These are phyloP conservation scores for Beauveria australis DNA, from an alignment of 2,329 filamentous ascomycete genomes.

Conservation along the genomic window DNA sequence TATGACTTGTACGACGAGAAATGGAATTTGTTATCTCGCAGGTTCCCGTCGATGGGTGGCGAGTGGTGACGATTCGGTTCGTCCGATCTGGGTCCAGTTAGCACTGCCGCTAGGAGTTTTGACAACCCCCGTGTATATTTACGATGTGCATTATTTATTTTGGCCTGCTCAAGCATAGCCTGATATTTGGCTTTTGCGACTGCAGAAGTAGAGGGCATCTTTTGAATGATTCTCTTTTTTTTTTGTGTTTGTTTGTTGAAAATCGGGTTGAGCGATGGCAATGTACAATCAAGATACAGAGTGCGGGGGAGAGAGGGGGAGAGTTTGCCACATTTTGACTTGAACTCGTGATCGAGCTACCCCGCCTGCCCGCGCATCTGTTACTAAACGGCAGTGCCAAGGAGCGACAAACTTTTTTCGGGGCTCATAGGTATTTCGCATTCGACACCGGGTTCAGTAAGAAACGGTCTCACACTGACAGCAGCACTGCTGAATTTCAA, in stretches of 20 bases:
- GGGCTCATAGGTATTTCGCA: too few species aligned
- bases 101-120: not conserved
- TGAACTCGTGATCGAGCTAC: too few species aligned
- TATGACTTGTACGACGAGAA: conserved; percentile 11
- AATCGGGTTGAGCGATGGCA: not conserved
- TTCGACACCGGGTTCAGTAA: too few species aligned
- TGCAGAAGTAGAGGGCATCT: not conserved
- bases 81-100: conserved; percentile 7
- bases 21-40: conserved; percentile 13
- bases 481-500: too few species aligned
- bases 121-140: not conserved
- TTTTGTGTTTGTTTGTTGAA: not conserved
- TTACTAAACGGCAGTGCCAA: too few species aligned
- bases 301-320: too few species aligned
- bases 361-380: too few species aligned
- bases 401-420: too few species aligned
- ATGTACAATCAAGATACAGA: not conserved
- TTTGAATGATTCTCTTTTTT: not conserved
- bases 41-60: conserved; percentile 12
- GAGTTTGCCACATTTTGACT: too few species aligned
- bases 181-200: conserved; percentile 9
- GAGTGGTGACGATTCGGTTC: conserved; percentile 11
- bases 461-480: too few species aligned
- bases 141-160: conserved; percentile 11
- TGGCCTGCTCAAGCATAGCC: conserved; percentile 10